Evolutionary conservation across 2,329 filamentous ascomycete genomes (phyloP).

Genomic region (Venturia effusa): DNA sequence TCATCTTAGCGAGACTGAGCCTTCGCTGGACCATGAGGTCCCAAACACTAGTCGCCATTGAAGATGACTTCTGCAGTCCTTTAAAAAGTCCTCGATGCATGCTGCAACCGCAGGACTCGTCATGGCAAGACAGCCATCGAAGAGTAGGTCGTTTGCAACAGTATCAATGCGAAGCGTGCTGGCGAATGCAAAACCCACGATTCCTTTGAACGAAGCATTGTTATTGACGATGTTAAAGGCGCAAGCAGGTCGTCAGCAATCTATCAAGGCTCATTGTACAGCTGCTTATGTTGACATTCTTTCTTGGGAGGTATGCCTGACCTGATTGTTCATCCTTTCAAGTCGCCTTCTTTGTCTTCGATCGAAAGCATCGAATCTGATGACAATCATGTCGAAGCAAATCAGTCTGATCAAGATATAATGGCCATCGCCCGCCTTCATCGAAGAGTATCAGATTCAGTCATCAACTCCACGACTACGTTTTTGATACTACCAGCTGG

Average conservation of each 20-base stretch:
- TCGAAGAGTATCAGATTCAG: background rate
- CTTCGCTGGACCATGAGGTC: too few relatives aligned
- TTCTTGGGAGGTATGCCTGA: background rate
- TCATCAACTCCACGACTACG: background rate
- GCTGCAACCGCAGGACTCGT: too few relatives aligned
- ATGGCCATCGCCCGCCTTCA: background rate
- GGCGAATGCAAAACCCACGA: background rate
- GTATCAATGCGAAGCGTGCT: background rate
- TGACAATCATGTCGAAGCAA: background rate
- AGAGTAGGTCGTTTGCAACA: too few relatives aligned
- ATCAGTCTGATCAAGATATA: background rate
- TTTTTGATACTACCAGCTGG: background rate
- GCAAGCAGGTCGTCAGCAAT: background rate
- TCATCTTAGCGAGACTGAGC: too few relatives aligned
- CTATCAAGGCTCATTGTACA: background rate
- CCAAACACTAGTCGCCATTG: too few relatives aligned
- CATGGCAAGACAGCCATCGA: too few relatives aligned
- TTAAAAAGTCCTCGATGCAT: too few relatives aligned
- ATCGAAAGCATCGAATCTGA: background rate
- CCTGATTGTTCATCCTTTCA: background rate
- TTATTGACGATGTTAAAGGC: background rate
- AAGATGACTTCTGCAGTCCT: too few relatives aligned
- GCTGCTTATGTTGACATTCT: background rate
- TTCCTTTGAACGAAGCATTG: background rate
- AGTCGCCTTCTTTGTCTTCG: background rate